phyloP scores from a whole-genome alignment of 2,329 filamentous ascomycete genomes.

The Talaromyces rugulosus region DNA sequence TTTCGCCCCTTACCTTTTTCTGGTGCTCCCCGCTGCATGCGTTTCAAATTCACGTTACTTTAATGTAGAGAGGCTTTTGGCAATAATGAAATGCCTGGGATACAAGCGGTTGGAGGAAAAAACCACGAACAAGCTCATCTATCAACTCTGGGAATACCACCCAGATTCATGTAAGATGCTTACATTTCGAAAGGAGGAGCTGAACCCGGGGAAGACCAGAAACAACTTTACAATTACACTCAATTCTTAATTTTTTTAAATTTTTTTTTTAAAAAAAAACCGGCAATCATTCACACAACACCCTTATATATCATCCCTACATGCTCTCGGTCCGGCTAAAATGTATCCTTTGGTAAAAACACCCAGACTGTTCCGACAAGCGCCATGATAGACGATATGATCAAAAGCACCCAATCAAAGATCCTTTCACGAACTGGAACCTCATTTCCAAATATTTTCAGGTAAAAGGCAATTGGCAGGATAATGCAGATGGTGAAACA shows the following conservation, averaged over 20 bases:
- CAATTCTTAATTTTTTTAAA: slow-evolving; percentile 1
- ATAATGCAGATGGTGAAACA: slow-evolving; percentile 95
- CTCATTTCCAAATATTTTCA: slow-evolving; percentile 79
- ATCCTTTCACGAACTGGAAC: slow-evolving; percentile 61
- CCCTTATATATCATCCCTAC: neutral
- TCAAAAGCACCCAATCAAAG: slow-evolving; percentile 65
- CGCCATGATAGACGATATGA: slow-evolving; percentile 66
- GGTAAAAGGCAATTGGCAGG: slow-evolving; percentile 80
- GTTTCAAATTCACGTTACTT: slow-evolving; percentile 88
- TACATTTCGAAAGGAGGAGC: slow-evolving; percentile 66
- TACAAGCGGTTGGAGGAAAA: slow-evolving; percentile 65
- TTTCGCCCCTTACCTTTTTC: slow-evolving; percentile 61
- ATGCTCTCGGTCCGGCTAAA: slow-evolving; percentile 20
- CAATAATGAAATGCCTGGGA: slow-evolving; percentile 74
- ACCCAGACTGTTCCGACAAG: slow-evolving; percentile 79
- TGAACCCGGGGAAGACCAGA: slow-evolving; percentile 68
- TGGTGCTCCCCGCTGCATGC: slow-evolving; percentile 86
- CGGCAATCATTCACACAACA: neutral
- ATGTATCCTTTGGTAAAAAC: slow-evolving; percentile 74
- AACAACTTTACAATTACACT: slow-evolving; percentile 91
- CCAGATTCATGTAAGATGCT: slow-evolving; percentile 21
- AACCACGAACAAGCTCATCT: slow-evolving; percentile 76
- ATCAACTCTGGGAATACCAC: slow-evolving; percentile 72
- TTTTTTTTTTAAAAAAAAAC: neutral
- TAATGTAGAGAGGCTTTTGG: slow-evolving; percentile 62